Conservation (phyloP, 2,329 filamentous ascomycete species). For the Sporothrix curviconia region DNA sequence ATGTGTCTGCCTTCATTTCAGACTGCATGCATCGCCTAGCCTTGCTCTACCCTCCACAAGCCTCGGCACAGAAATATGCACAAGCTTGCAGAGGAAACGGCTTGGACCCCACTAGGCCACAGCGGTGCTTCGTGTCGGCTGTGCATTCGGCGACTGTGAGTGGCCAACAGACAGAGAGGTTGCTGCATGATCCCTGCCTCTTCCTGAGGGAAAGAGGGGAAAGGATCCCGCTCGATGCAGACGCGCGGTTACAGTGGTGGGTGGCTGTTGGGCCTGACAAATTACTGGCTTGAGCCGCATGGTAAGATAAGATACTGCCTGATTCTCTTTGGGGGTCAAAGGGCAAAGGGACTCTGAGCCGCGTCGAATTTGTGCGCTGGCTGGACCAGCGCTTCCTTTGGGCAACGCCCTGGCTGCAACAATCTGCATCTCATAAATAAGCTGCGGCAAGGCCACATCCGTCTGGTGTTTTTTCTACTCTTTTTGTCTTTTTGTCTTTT, state of each 20-base stretch:
- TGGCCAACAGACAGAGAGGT: neutral
- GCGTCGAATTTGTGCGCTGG: no score
- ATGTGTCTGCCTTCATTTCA: no score
- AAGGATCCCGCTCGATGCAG: neutral
- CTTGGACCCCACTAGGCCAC: neutral
- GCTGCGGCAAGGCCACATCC: neutral
- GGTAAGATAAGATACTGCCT: no score
- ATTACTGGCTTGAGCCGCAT: neutral
- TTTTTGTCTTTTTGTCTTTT: neutral
- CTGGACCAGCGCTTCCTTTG: no score
- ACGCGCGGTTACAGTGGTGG: neutral
- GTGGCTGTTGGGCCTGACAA: neutral
- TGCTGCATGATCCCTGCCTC: neutral
- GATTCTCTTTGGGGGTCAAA: no score
- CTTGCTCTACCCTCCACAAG: neutral
- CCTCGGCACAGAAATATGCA: no score
- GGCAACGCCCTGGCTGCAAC: no score
- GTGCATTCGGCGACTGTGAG: neutral
- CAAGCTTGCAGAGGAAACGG: neutral
- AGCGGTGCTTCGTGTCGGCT: neutral
- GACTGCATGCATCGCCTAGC: no score
- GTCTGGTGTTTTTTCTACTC: neutral
- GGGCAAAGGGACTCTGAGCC: no score
- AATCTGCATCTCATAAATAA: constrained; percentile 1
- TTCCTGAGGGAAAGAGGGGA: neutral